Conservation (phyloP, 2,329 filamentous ascomycete species). For the Alternaria sp. region DNA sequence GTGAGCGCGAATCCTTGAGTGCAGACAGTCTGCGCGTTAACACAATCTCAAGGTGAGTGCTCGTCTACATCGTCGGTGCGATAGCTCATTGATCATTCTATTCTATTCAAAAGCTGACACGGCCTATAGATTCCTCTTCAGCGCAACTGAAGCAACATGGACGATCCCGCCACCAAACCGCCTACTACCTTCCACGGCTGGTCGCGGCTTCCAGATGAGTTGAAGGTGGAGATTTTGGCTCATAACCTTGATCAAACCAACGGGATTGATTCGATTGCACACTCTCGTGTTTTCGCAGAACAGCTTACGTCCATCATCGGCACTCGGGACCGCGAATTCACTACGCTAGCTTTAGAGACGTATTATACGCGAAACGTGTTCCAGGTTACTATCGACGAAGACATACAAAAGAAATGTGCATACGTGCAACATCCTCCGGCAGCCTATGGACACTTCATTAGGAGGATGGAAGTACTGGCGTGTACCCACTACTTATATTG, state of each 20-base stretch:
- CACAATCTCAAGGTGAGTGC: background rate
- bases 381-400: background rate
- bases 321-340: background rate
- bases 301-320: background rate
- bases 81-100: background rate
- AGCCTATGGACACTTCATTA: background rate
- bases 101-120: background rate
- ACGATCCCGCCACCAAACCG: background rate
- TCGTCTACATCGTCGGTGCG: background rate
- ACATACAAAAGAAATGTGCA: too few relatives aligned
- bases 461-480: background rate
- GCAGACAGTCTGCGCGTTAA: background rate
- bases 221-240: background rate
- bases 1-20: background rate
- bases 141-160: background rate
- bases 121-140: background rate
- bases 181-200: background rate
- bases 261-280: background rate
- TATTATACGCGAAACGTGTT: background rate
- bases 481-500: background rate
- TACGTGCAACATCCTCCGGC: background rate
- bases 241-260: background rate
- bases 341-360: background rate
- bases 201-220: background rate
- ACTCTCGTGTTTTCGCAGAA: background rate